Percentiles rank a stretch among this genome's conserved stretches.
Evolutionary conservation across 2,329 filamentous ascomycete species (phyloP).

Genomic region (Emericellopsis cladophorae): DNA sequence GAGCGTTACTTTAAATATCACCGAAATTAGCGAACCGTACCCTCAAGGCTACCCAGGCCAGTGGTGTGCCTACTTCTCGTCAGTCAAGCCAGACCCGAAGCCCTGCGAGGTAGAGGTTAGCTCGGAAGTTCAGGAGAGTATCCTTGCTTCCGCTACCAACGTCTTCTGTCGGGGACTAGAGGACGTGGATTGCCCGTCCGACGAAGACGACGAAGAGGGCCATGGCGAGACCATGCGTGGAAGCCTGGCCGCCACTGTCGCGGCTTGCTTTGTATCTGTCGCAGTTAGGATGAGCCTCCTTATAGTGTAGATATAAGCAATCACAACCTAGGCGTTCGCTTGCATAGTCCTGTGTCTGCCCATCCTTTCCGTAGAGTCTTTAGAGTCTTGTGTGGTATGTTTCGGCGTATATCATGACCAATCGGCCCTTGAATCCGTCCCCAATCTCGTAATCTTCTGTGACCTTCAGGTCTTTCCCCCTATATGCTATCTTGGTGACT

Average conservation of each 20-base stretch:
- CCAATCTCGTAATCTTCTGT: no score
- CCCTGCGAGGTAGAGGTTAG: constrained; percentile 22
- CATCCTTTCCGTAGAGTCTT: no score
- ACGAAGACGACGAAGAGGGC: constrained; percentile 1
- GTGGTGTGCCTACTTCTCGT: neutral
- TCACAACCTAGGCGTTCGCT: no score
- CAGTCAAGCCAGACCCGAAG: neutral
- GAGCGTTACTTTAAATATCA: constrained; percentile 1
- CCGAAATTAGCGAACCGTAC: neutral
- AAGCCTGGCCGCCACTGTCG: constrained; percentile 1
- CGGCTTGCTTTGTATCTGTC: constrained; percentile 1
- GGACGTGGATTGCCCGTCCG: neutral
- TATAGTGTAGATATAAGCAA: neutral
- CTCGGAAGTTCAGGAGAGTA: constrained; percentile 23
- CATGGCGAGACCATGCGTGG: neutral
- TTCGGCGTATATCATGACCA: no score
- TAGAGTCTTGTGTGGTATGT: no score
- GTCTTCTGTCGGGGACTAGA: constrained; percentile 1
- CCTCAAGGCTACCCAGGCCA: neutral
- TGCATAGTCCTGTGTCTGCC: no score
- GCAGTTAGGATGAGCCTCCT: constrained; percentile 1
- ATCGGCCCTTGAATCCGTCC: no score
- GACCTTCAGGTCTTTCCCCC: no score
- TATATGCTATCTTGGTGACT: no score
- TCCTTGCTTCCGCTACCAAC: constrained; percentile 1